A percentile compares a stretch with the other conserved stretches of the same genome.
Evolutionary conservation across 805 yeast species (phyloP).

Genomic region (Saturnispora gosingensis): DNA sequence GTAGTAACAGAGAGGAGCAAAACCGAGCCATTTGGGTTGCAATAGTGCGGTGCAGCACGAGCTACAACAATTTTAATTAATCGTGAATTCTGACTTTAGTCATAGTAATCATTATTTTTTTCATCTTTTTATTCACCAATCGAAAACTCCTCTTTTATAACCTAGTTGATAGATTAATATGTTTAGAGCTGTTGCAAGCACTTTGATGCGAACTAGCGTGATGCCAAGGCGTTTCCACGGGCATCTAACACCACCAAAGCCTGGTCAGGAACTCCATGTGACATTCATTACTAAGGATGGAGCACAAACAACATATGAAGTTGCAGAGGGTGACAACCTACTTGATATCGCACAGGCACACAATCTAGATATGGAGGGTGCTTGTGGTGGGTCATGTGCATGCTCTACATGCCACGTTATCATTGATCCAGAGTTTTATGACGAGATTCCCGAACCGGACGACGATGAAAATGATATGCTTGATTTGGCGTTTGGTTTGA

Average conservation of each 20-base stretch:
- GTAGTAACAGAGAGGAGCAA: too few relatives aligned
- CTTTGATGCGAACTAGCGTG: constrained; percentile 13
- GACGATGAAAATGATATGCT: constrained; percentile 99
- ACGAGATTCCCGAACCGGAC: constrained; percentile 84
- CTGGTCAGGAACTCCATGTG: constrained; percentile 83
- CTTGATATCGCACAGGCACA: constrained; percentile 93
- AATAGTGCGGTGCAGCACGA: neutral
- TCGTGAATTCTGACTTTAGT: neutral
- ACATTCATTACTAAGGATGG: constrained; percentile 94
- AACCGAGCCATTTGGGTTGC: neutral
- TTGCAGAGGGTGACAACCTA: constrained; percentile 83
- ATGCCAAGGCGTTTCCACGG: constrained; percentile 44
- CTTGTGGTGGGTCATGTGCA: constrained; percentile 99
- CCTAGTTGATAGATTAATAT: neutral
- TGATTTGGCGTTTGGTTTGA: constrained; percentile 93
- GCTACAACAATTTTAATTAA: neutral
- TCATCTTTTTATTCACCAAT: neutral
- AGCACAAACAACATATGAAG: constrained; percentile 69
- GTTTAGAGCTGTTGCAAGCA: constrained; percentile 3
- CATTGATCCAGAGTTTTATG: constrained; percentile 91
- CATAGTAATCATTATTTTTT: neutral
- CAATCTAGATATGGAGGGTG: constrained; percentile 93
- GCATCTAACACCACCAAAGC: constrained; percentile 80
- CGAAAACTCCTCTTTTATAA: constrained; percentile 1
- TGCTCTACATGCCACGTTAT: constrained; percentile 97